Evolutionary conservation across 495 filamentous ascomycete species (phyloP).

Genomic region (Pseudevernia furfuracea): DNA sequence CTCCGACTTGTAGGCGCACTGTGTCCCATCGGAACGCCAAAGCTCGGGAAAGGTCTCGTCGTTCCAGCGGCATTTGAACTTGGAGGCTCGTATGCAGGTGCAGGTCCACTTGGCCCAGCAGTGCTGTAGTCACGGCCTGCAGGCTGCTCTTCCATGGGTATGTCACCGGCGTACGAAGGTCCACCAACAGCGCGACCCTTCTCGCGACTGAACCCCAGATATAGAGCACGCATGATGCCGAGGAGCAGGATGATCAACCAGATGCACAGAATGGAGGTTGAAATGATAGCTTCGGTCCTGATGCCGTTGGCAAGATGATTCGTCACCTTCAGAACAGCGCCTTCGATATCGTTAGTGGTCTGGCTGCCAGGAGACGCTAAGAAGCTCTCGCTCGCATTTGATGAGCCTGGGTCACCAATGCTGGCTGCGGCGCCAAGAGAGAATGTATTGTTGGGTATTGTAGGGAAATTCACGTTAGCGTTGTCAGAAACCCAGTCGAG

Average conservation of each 20-base stretch:
- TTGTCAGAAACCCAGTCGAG: slow-evolving; percentile 85
- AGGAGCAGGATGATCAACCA: slow-evolving; percentile 72
- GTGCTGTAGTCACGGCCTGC: slow-evolving; percentile 10
- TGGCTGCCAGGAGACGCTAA: slow-evolving; percentile 59
- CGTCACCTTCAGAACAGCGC: slow-evolving; percentile 59
- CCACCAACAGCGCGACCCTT: slow-evolving; percentile 44
- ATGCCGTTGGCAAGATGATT: slow-evolving; percentile 56
- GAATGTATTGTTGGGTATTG: slow-evolving; percentile 73
- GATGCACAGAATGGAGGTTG: slow-evolving; percentile 56
- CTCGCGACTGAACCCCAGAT: slow-evolving; percentile 38
- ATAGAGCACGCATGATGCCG: slow-evolving; percentile 58
- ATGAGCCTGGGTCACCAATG: slow-evolving; percentile 45
- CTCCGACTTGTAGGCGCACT: slow-evolving; percentile 4
- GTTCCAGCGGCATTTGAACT: not conserved
- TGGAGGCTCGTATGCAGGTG: slow-evolving; percentile 28
- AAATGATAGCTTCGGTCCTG: slow-evolving; percentile 67
- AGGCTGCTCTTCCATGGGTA: slow-evolving; percentile 22
- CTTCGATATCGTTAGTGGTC: slow-evolving; percentile 72
- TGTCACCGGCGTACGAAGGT: slow-evolving; percentile 30
- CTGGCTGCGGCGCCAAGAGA: slow-evolving; percentile 65
- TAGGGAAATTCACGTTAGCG: slow-evolving; percentile 74
- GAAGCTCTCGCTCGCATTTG: slow-evolving; percentile 55
- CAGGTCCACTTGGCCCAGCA: slow-evolving; percentile 14
- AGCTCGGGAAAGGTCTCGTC: slow-evolving; percentile 4
- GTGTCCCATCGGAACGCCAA: slow-evolving; percentile 6